Conservation (phyloP, 1,284 basidiomycete genomes). For the Limonomyces culmigenus region DNA sequence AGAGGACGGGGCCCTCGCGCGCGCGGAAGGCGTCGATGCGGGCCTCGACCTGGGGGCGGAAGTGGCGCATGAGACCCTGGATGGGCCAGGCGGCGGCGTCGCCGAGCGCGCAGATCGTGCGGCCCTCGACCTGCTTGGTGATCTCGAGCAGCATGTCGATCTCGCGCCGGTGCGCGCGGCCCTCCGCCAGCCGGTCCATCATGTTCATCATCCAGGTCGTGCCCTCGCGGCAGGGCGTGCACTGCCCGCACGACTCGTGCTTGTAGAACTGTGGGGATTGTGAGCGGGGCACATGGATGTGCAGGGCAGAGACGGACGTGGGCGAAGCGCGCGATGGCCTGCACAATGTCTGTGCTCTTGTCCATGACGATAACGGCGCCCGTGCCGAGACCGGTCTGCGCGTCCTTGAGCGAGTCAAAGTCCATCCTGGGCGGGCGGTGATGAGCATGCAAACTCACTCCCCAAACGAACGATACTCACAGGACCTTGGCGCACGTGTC, state of each 20-base stretch:
- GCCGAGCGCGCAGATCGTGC: conserved; percentile 91
- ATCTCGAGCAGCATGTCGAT: conserved; percentile 95
- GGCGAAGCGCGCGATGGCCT: conserved; percentile 86
- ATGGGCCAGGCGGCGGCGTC: conserved; percentile 99
- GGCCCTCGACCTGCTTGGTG: conserved; percentile 94
- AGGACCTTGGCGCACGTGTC: conserved; percentile 70
- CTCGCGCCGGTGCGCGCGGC: conserved; percentile 81
- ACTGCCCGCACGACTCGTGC: conserved; percentile 98
- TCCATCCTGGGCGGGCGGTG: conserved; percentile 73
- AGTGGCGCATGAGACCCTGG: conserved; percentile 91
- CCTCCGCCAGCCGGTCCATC: conserved; percentile 88
- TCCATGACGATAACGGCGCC: conserved; percentile 99
- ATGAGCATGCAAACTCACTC: conserved; percentile 4
- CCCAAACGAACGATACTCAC: conserved; percentile 25
- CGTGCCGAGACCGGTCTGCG: conserved; percentile 87
- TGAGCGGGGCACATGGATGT: conserved; percentile 2
- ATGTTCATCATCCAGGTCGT: conserved; percentile 99
- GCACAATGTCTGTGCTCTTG: conserved; percentile 88
- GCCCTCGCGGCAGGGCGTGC: conserved; percentile 91
- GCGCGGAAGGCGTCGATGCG: conserved; percentile 72
- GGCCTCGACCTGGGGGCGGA: conserved; percentile 86
- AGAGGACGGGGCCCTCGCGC: conserved; percentile 72
- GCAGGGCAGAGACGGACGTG: conserved; percentile 20
- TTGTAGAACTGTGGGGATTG: conserved; percentile 99
- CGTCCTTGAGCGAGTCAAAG: conserved; percentile 94